Evolutionary conservation across 129 eudicot species (phyloP).

Genomic region (Escallonia herrerae): DNA sequence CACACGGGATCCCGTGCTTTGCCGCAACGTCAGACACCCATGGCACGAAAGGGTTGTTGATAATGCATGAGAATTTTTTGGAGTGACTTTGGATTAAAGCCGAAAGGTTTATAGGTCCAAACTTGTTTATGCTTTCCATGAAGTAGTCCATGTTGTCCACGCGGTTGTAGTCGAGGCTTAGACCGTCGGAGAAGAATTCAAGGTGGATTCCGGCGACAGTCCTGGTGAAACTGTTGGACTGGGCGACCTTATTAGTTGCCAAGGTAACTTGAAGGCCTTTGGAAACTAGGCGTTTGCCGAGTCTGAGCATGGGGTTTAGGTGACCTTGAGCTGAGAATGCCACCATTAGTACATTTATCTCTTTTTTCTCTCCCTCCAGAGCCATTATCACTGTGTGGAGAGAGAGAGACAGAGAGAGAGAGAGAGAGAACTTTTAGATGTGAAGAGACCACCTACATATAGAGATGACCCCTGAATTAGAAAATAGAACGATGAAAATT

Average conservation of each 20-base stretch:
- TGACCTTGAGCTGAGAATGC: slow-evolving; percentile 46
- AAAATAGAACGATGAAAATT: too few relatives aligned
- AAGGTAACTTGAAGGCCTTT: slow-evolving; percentile 42
- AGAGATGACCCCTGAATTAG: too few relatives aligned
- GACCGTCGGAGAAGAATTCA: slow-evolving; percentile 43
- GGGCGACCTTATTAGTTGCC: slow-evolving; percentile 26
- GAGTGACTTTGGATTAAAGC: slow-evolving; percentile 14
- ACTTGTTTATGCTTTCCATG: slow-evolving; percentile 21
- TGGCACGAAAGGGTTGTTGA: slow-evolving; percentile 42
- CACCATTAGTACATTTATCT: slow-evolving; percentile 31
- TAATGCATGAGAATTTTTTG: slow-evolving; percentile 32
- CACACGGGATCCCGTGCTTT: slow-evolving; percentile 25
- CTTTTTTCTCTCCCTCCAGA: slow-evolving; percentile 9
- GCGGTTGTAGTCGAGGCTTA: slow-evolving; percentile 30
- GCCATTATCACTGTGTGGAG: not conserved
- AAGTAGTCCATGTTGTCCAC: slow-evolving; percentile 8
- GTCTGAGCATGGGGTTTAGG: slow-evolving; percentile 46
- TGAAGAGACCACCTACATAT: too few relatives aligned
- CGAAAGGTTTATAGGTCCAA: slow-evolving; percentile 28
- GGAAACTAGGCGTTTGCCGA: slow-evolving; percentile 29
- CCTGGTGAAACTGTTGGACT: slow-evolving; percentile 2
- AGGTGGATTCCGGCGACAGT: slow-evolving; percentile 26
- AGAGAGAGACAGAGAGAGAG: slow-evolving; percentile 5
- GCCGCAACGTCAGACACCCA: slow-evolving; percentile 52
- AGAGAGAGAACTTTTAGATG: too few relatives aligned